Conservation (phyloP, 495 filamentous ascomycete genomes). For the Cercophora sp. region DNA sequence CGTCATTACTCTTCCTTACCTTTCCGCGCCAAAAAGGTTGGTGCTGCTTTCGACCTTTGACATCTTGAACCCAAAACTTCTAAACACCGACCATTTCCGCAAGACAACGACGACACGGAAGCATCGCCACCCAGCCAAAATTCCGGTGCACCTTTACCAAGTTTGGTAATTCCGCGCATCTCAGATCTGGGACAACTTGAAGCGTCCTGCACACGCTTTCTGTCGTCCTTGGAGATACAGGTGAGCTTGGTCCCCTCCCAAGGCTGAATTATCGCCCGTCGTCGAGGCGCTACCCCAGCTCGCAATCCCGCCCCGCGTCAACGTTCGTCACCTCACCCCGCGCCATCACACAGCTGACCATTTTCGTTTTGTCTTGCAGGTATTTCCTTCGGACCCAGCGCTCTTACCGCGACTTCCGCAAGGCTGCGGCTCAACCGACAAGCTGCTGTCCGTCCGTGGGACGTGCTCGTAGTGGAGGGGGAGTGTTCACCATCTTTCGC, state of each 20-base stretch:
- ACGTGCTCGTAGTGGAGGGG: conserved; percentile 47
- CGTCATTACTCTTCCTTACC: conserved; percentile 25
- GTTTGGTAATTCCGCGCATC: not conserved
- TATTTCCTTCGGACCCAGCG: not conserved
- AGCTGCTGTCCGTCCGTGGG: conserved; percentile 35
- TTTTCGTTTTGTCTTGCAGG: not conserved
- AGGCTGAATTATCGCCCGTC: conserved; percentile 11
- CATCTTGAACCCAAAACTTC: conserved; percentile 17
- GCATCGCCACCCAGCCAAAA: conserved; percentile 12
- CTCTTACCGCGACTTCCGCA: conserved; percentile 14
- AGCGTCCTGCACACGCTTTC: conserved; percentile 39
- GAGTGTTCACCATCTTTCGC: conserved; percentile 35
- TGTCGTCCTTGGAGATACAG: conserved; percentile 16
- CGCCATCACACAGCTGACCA: conserved; percentile 1
- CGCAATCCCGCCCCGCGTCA: conserved; percentile 7
- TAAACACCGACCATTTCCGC: conserved; percentile 10
- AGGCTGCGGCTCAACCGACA: conserved; percentile 27
- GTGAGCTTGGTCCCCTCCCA: conserved; percentile 16
- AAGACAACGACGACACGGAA: not conserved
- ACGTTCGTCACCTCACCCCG: not conserved
- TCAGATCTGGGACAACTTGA: conserved; percentile 15
- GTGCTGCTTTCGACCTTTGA: conserved; percentile 10
- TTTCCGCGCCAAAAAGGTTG: conserved; percentile 25
- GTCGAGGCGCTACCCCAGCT: conserved; percentile 8
- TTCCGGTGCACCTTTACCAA: not conserved